A percentile compares a stretch with the other conserved stretches of the same genome.
Conservation (phyloP, 179 eudicot species). For the Camellia oleifera region DNA sequence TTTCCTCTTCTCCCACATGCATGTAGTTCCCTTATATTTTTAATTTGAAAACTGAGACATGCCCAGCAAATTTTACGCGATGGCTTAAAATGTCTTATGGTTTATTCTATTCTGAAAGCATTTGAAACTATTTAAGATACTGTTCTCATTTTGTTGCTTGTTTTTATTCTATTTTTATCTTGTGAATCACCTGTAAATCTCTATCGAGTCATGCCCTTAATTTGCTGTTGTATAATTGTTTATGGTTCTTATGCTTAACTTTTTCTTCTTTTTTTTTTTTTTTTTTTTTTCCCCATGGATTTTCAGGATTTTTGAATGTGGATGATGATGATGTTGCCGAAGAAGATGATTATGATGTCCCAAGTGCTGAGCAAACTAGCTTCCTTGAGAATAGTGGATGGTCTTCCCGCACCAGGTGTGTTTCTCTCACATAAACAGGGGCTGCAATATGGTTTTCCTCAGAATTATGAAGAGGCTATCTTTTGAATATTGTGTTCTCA, state of each 20-base stretch:
- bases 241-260: constrained; percentile 8
- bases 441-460: not conserved
- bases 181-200: not conserved
- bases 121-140: not conserved
- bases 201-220: not conserved
- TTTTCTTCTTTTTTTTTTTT: not conserved
- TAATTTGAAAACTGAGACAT: not conserved
- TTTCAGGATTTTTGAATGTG: constrained; percentile 78
- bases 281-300: not conserved
- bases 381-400: constrained; percentile 87
- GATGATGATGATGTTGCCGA: constrained; percentile 75
- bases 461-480: not conserved
- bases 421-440: not conserved
- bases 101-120: not conserved
- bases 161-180: not conserved
- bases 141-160: not conserved
- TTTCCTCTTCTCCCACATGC: no score
- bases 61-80: not conserved
- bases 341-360: constrained; percentile 53
- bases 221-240: not conserved
- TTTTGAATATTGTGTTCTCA: not conserved
- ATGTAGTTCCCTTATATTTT: no score
- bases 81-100: not conserved
- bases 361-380: constrained; percentile 55
- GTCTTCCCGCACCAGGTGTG: constrained; percentile 96